These are phyloP conservation scores for Nicotiana sylvestris DNA, from an alignment of 257 asterid species.

Conservation along the genomic window DNA sequence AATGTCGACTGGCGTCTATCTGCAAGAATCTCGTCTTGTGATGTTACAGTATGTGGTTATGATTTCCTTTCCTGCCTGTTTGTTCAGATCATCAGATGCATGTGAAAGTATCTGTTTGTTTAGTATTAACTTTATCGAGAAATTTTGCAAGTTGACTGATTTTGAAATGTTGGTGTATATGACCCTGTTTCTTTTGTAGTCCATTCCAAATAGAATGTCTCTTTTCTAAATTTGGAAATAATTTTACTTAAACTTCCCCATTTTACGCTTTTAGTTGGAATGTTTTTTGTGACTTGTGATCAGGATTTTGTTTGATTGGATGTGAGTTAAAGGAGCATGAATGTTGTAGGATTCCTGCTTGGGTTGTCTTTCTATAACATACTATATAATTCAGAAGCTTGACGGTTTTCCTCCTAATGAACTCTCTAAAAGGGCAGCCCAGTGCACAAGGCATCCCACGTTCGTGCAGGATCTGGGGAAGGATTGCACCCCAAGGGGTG, in stretches of 20 bases:
- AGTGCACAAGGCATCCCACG: too few species aligned
- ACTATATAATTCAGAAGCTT: neutral
- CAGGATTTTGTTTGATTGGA: constrained; percentile 2
- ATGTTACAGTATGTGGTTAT: constrained; percentile 69
- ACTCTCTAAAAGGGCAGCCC: neutral
- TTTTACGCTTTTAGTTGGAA: neutral
- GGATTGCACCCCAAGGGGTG: too few species aligned
- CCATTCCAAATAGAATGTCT: too few species aligned
- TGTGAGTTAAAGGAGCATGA: neutral
- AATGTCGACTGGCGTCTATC: constrained; percentile 95
- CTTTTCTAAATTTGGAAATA: too few species aligned
- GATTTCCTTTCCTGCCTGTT: constrained; percentile 4
- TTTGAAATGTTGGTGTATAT: neutral
- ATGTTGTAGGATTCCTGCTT: constrained; percentile 4
- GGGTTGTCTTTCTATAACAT: neutral
- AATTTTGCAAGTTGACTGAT: neutral
- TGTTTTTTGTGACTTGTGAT: neutral
- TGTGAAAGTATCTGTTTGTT: constrained; percentile 5
- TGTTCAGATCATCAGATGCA: neutral
- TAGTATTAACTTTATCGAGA: neutral
- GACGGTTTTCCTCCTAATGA: neutral
- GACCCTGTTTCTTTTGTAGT: too few species aligned
- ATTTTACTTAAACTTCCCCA: too few species aligned
- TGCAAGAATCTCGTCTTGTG: constrained; percentile 93
- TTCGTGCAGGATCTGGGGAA: too few species aligned